phyloP scores from a whole-genome alignment of 1,284 basidiomycete species.

The Chalciporus piperatoides region DNA sequence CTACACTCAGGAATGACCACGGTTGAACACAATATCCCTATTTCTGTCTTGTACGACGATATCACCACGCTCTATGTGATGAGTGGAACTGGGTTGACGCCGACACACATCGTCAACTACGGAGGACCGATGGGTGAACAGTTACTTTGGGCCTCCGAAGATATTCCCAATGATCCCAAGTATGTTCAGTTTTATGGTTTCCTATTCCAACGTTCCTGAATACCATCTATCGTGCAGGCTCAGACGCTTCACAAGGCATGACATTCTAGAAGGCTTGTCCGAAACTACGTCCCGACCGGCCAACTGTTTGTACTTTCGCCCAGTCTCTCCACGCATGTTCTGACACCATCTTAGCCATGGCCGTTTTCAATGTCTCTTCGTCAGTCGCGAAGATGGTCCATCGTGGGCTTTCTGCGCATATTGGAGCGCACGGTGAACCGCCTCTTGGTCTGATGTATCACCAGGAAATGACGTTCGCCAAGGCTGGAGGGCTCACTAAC shows the following conservation, averaged over 20 bases:
- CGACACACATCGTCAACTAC: conserved; percentile 72
- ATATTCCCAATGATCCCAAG: conserved; percentile 66
- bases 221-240: conserved; percentile 38
- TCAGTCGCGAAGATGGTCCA: conserved; percentile 65
- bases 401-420: conserved; percentile 55
- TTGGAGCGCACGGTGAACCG: conserved; percentile 74
- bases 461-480: conserved; percentile 62
- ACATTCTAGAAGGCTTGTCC: conserved; percentile 55
- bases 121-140: conserved; percentile 66
- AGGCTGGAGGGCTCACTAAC: conserved; percentile 50
- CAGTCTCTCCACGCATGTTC: not conserved
- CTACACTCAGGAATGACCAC: conserved; percentile 64
- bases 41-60: conserved; percentile 66
- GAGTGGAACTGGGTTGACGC: conserved; percentile 70
- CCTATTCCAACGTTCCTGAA: conserved; percentile 1
- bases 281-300: conserved; percentile 59
- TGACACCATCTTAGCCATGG: conserved; percentile 45
- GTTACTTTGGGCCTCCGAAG: conserved; percentile 59
- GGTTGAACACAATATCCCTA: conserved; percentile 66
- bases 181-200: conserved; percentile 28
- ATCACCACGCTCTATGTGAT: conserved; percentile 53
- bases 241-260: conserved; percentile 59
- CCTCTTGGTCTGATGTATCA: conserved; percentile 74
- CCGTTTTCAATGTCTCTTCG: conserved; percentile 62
- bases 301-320: conserved; percentile 43